Percentiles rank a stretch among this genome's conserved stretches.
Conservation (phyloP, 768 basidiomycete genomes). For the Clavulina sp. region DNA sequence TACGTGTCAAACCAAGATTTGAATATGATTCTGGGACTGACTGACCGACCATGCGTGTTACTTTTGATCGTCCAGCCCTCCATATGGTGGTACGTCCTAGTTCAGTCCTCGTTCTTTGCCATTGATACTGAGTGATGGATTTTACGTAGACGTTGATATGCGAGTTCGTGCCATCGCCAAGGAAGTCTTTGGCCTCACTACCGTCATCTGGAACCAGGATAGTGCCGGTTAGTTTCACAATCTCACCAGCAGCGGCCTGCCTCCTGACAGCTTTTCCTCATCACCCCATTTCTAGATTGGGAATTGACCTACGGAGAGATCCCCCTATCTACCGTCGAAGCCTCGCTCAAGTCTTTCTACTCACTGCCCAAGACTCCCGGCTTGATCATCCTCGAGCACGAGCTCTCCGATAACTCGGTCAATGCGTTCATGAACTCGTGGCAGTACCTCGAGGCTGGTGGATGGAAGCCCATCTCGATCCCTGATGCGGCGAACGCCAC, state of each 20-base stretch:
- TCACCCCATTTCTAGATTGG: neutral
- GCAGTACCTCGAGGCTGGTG: conserved; percentile 42
- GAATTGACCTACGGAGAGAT: conserved; percentile 20
- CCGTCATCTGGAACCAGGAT: conserved; percentile 85
- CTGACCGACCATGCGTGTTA: too few relatives aligned
- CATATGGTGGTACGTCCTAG: conserved; percentile 39
- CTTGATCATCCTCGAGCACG: conserved; percentile 72
- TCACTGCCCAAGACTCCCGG: conserved; percentile 58
- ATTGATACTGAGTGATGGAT: neutral
- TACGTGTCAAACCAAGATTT: neutral
- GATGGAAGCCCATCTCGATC: conserved; percentile 41
- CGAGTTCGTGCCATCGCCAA: conserved; percentile 72
- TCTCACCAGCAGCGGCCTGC: neutral
- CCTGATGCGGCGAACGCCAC: conserved; percentile 29
- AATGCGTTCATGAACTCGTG: conserved; percentile 48
- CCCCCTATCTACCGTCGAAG: conserved; percentile 29
- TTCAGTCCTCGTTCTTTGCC: neutral
- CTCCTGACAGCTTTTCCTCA: too few relatives aligned
- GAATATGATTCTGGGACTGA: neutral
- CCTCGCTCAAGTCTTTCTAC: conserved; percentile 30
- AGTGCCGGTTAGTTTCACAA: conserved; percentile 11
- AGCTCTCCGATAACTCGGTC: conserved; percentile 43
- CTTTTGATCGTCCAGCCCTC: conserved; percentile 39
- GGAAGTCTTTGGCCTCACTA: conserved; percentile 68
- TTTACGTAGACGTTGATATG: conserved; percentile 41